phyloP scores from a whole-genome alignment of 225 moss, liverwort and hornwort species.

The Thuidium tamariscinum region DNA sequence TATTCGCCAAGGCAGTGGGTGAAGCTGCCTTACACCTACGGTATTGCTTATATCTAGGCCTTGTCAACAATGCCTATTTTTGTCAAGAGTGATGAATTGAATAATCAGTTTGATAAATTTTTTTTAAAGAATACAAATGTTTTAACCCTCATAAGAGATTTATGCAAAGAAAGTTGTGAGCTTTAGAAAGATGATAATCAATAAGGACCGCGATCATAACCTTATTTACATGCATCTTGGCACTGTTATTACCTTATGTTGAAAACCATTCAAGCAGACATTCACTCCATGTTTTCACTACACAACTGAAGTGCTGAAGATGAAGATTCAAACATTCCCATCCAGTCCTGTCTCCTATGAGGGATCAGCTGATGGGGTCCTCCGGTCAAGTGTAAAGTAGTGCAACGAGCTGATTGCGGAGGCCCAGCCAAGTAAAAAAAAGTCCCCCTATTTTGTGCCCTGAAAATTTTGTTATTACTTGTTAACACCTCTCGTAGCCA shows the following conservation, averaged over 20 bases:
- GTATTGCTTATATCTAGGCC: not conserved
- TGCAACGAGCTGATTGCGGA: too few relatives aligned
- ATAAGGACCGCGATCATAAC: not conserved
- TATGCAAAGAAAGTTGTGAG: not conserved
- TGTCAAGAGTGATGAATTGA: not conserved
- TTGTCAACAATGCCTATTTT: too few relatives aligned
- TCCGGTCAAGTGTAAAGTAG: too few relatives aligned
- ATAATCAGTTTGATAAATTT: not conserved
- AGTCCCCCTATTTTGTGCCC: too few relatives aligned
- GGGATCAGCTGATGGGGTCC: not conserved
- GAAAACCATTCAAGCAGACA: not conserved
- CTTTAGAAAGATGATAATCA: too few relatives aligned
- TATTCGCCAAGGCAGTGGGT: too few relatives aligned
- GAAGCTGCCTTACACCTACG: too few relatives aligned
- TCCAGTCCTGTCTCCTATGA: not conserved
- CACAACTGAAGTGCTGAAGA: not conserved
- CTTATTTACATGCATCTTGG: not conserved
- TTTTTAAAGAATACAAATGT: not conserved
- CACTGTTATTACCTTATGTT: not conserved
- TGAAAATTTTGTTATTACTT: too few relatives aligned
- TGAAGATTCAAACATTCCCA: not conserved
- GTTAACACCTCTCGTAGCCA: too few relatives aligned
- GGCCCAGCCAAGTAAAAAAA: too few relatives aligned
- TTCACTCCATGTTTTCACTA: too few relatives aligned
- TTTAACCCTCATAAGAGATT: accelerated